Conservation (phyloP, 2,329 filamentous ascomycete species). For the Monascus ruber region DNA sequence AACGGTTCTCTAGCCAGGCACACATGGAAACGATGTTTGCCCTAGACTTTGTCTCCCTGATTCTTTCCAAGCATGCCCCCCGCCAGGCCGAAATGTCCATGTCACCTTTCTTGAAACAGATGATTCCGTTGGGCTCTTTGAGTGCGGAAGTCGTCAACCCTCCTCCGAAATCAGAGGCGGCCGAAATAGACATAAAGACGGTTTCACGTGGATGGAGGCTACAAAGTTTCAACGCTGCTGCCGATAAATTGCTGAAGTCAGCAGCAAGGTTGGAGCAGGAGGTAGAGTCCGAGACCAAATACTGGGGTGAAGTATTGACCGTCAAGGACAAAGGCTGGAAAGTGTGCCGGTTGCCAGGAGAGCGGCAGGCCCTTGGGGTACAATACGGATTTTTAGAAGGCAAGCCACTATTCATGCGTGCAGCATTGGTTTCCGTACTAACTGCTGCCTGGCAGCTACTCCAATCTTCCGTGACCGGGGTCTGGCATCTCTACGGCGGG, state of each 20-base stretch:
- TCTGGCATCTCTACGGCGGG: constrained; percentile 67
- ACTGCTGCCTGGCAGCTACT: constrained; percentile 29
- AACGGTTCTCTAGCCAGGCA: constrained; percentile 22
- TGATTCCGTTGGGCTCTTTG: constrained; percentile 63
- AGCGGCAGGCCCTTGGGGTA: constrained; percentile 66
- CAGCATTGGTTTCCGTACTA: constrained; percentile 1
- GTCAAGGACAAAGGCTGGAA: constrained; percentile 81
- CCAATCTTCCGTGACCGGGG: constrained; percentile 55
- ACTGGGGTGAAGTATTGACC: constrained; percentile 76
- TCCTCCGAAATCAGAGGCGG: constrained; percentile 46
- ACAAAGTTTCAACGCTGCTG: constrained; percentile 62
- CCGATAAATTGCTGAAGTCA: constrained; percentile 61
- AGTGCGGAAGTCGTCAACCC: constrained; percentile 55
- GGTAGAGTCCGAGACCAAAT: constrained; percentile 67
- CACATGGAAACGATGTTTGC: constrained; percentile 47
- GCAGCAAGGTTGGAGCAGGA: constrained; percentile 64
- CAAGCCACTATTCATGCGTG: constrained; percentile 16
- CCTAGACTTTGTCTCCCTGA: constrained; percentile 71
- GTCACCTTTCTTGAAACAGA: constrained; percentile 57
- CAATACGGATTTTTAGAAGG: constrained; percentile 80
- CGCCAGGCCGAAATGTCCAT: constrained; percentile 58
- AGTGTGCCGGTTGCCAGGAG: constrained; percentile 62
- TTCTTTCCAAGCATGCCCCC: constrained; percentile 72
- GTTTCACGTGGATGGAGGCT: constrained; percentile 62
- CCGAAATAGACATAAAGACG: constrained; percentile 41